Evolutionary conservation across 2,329 filamentous ascomycete genomes (phyloP), one percentile per base, ranked within the genome.

Genomic region (Lecanicillium sp.): DNA sequence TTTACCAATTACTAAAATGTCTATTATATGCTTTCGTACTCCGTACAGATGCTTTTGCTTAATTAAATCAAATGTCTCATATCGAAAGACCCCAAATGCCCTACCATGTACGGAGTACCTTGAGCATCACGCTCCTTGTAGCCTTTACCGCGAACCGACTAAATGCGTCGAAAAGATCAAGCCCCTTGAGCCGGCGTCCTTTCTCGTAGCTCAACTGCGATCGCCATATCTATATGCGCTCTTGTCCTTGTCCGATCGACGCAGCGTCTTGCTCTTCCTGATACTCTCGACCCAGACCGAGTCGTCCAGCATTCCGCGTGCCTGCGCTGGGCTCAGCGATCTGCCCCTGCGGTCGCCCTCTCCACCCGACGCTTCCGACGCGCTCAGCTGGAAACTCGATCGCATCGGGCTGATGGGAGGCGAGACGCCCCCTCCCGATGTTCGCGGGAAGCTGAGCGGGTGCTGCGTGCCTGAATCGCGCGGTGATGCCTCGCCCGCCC

Each of bases 231-330:
- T 56, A 32, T 62, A 60, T 46, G 66, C 63, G 32, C 61, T 61
- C 43, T 62, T 59, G n/a, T n/a, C n/a, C 21, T 47, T 41, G 20
- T 69, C 63, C 12, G 70, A 69, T 55, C 67, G 71, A 44, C 70
- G 69, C 45, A 77, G 77, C 45, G 90, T 95, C 57, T 93, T 89
- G 68, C 89, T 95, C 53, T 89, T 78, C 54, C 90, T 77, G 55
- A 96, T 90, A 71, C 87, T 95, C 68, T 95, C 88, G 44, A 91
- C 87, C 91, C 91, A 97, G 14, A 87, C 84, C 15, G 88, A 93
- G 60, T 91, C 87, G 59, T 93, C 88, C 47, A 97, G 76, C 61
- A 93, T 86, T 56, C 90, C 83, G 64, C 90, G 80, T 56, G 94
- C 86, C 58, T 90, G 85, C 40, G 83, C 79, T 42, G 84, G 83